These are phyloP conservation scores for Kregervanrija delftensis DNA, from an alignment of 805 yeast genomes.

Conservation along the genomic window DNA sequence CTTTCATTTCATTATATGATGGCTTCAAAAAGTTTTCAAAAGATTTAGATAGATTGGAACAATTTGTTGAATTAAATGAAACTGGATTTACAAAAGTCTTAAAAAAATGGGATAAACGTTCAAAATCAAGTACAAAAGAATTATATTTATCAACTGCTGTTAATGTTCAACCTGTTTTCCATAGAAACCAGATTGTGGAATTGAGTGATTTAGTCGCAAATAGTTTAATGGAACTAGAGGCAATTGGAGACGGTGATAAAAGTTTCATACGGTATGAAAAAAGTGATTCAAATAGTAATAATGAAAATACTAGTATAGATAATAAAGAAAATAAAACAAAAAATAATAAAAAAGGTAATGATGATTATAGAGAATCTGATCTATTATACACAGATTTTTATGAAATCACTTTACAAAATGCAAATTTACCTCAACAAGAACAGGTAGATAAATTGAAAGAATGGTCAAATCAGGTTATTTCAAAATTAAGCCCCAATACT, in stretches of 20 bases:
- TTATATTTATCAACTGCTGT: conserved; percentile 87
- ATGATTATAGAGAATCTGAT: conserved; percentile 35
- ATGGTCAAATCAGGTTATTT: conserved; percentile 38
- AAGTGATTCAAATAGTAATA: conserved; percentile 4
- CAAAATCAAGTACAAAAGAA: conserved; percentile 91
- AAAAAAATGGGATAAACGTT: conserved; percentile 97
- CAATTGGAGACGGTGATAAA: conserved; percentile 41
- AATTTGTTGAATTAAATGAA: conserved; percentile 89
- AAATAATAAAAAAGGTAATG: conserved; percentile 3
- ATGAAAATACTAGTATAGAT: conserved; percentile 1
- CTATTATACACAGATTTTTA: conserved; percentile 66
- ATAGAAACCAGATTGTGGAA: conserved; percentile 77
- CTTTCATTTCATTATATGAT: conserved; percentile 77
- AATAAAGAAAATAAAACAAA: neutral
- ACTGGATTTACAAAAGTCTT: conserved; percentile 93
- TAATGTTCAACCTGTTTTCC: conserved; percentile 94
- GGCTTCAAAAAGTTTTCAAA: conserved; percentile 85
- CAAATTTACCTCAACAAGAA: conserved; percentile 31
- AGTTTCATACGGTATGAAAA: conserved; percentile 23
- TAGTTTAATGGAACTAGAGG: conserved; percentile 68
- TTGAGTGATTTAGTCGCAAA: conserved; percentile 71
- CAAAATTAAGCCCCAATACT: conserved; percentile 33
- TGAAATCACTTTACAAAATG: conserved; percentile 28
- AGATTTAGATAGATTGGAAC: conserved; percentile 83
- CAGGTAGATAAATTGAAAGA: conserved; percentile 23